phyloP scores from a whole-genome alignment of 208 protist genomes.

The Crithidia sp. region DNA sequence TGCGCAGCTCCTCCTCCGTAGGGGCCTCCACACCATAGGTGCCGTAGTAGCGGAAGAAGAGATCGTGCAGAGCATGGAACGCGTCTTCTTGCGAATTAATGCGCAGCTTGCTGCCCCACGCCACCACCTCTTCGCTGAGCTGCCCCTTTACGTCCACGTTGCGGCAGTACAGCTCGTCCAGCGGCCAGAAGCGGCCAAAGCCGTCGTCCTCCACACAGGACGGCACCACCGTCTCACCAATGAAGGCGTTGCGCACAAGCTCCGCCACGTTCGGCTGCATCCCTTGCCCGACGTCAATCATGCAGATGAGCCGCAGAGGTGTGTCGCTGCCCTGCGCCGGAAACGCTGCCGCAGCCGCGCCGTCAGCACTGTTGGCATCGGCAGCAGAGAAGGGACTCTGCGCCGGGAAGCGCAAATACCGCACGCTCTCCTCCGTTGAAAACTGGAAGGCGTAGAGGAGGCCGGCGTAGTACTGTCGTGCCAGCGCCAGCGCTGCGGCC shows the following conservation, averaged over 20 bases:
- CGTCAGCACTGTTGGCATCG: neutral
- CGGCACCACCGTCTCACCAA: conserved; percentile 80
- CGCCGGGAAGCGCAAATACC: conserved; percentile 69
- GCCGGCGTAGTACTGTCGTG: conserved; percentile 53
- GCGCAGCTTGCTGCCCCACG: conserved; percentile 55
- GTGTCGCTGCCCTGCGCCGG: neutral
- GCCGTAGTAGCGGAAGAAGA: conserved; percentile 68
- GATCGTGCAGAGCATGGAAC: conserved; percentile 47
- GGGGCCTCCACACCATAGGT: conserved; percentile 55
- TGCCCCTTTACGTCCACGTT: conserved; percentile 63
- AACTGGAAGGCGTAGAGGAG: conserved; percentile 67
- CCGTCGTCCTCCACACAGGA: conserved; percentile 88
- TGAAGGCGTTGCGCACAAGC: conserved; percentile 53
- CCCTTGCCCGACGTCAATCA: conserved; percentile 88
- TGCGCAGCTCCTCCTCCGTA: conserved; percentile 46
- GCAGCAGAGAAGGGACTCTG: conserved; percentile 9
- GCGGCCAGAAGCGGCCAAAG: conserved; percentile 87
- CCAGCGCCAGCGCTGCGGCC: conserved; percentile 4
- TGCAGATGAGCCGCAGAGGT: conserved; percentile 69
- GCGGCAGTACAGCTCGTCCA: conserved; percentile 79
- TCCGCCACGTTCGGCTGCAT: conserved; percentile 63
- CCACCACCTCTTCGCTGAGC: conserved; percentile 41
- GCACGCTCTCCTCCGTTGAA: conserved; percentile 30
- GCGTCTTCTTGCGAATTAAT: conserved; percentile 61
- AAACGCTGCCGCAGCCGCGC: neutral